These are phyloP conservation scores for Macaranga tanarius DNA, from an alignment of 441 rosid species.

Conservation along the genomic window DNA sequence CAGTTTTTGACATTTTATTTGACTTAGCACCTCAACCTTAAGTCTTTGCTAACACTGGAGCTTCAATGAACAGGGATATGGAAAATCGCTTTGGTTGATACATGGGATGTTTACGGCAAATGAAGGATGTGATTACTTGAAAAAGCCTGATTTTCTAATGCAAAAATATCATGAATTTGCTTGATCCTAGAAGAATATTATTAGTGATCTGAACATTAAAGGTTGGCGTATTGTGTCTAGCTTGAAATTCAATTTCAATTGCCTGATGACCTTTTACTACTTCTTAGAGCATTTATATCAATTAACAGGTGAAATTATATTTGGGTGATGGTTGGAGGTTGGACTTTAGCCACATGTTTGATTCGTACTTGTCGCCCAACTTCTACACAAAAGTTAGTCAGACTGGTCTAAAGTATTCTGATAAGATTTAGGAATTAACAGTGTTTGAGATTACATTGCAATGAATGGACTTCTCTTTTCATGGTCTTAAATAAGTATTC, in stretches of 20 bases:
- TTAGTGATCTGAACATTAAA: slow-evolving; percentile 54
- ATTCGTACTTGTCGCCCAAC: slow-evolving; percentile 81
- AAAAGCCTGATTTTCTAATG: slow-evolving; percentile 68
- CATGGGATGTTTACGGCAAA: slow-evolving; percentile 90
- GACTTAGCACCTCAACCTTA: too few relatives aligned
- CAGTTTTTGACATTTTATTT: not conserved
- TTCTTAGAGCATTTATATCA: not conserved
- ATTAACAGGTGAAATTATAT: slow-evolving; percentile 61
- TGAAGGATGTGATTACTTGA: slow-evolving; percentile 80
- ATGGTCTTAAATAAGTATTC: too few relatives aligned
- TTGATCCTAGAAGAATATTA: slow-evolving; percentile 52
- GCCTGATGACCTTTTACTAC: not conserved
- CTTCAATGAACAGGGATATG: slow-evolving; percentile 54
- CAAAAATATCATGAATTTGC: slow-evolving; percentile 42
- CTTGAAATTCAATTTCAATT: not conserved
- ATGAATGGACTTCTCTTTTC: too few relatives aligned
- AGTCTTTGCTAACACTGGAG: slow-evolving; percentile 16
- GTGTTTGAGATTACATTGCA: too few relatives aligned
- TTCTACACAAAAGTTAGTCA: slow-evolving; percentile 64
- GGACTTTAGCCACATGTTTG: slow-evolving; percentile 82
- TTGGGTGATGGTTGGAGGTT: slow-evolving; percentile 89
- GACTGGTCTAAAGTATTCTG: not conserved
- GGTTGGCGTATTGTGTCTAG: slow-evolving; percentile 35
- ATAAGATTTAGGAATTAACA: too few relatives aligned
- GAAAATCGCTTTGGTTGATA: slow-evolving; percentile 82